Base-by-base conservation (phyloP, 2,329 filamentous ascomycete species). In the Hansfordia pulvinata region DNA sequence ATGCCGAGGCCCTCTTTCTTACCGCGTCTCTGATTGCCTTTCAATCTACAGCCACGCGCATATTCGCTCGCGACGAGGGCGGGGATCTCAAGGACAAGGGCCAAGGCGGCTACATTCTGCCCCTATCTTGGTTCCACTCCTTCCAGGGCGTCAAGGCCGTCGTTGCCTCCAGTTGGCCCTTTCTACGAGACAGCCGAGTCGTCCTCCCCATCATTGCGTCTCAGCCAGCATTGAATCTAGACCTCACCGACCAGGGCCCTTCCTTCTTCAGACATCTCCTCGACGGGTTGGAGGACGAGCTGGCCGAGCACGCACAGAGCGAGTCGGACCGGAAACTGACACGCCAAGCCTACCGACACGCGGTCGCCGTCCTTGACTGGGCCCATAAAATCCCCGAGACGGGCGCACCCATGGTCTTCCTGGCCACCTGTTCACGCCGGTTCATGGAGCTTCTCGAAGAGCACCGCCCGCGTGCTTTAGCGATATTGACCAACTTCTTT, bases 71-170 rank as follows among this genome's bases (percentile, higher is more conserved):
- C 26, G 67, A 72, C 30, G 68, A 73, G 27, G 20, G 41, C 16
- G 48, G 48, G 10, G 52, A 58, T 19, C 34, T 47, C 7, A 42
- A 44, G 8, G 38, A 43, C 4, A 49, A 52, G 25, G 53, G 58
- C 16, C 42, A 51, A 3, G 43, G 46, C n/a, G 54, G 54, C 20
- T 77, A 77, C 41, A 54, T 57, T 11, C 48, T 75, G n/a, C 72
- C 72, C 1, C 49, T 76, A 22, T 60, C 67, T 3, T 76, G 69
- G 70, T 76, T 77, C 33, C 71, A 76, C 41, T 65, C 72, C 4
- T 76, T 75, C 40, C 72, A 76, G 39, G 72, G 72, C 8, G 69
- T 77, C 35, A 77, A 76, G 43, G 66, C 71, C 2, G 60, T 77
- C 18, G 71, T 76, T 1, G 65, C 71, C 12, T 62, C 64, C 3